Evolutionary conservation across 306 rosid genomes (phyloP), one percentile per base, ranked within the genome.

Genomic region (Trifolium repens): DNA sequence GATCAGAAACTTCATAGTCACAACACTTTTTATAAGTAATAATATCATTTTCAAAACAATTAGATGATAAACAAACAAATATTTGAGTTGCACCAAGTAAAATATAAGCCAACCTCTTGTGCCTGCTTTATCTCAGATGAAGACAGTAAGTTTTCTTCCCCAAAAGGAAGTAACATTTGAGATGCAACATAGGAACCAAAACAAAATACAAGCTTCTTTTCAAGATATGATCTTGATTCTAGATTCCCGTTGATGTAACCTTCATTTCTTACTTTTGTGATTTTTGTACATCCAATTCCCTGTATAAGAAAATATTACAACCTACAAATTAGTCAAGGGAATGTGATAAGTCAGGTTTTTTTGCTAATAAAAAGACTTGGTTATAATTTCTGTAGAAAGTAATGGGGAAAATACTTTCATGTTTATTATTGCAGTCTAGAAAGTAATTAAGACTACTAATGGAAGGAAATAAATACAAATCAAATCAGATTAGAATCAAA

Each of bases 251-350:
- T 83, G 65, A 77, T 55, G 32, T 93, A 90, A 52, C 92, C 96
- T 84, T 87, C 90, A 77, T 85, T 87, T 84, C 84, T 86, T 60
- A 87, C 88, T 80, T 87, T 87, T 10, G 96, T 89, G 79, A 91
- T 91, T 82, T 94, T 94, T 74, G 98, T 91, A 76, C 97, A 94
- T 75, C 97, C 98, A 52, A 94, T 94, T 78, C 98, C 98, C 97
- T 94, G 87, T 27, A 52, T 37, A 16, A 75, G 76, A 74, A 84
- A 64, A 53, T 54, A 46, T 65, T 65, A 62, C 54, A 69, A 70
- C 63, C 78, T 63, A 71, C 66, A 57, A 67, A 77, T 64, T 71
- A 69, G 39, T 69, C 75, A 62, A 49, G 78, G 65, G 67, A 74
- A 65, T 35, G 34, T 42, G 54, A 76, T 8, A 40, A 76, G 10